Percentiles rank a stretch among this genome's conserved stretches.
Evolutionary conservation across 108 stramenopile species (phyloP).

Genomic region (Nitzschia sp.): DNA sequence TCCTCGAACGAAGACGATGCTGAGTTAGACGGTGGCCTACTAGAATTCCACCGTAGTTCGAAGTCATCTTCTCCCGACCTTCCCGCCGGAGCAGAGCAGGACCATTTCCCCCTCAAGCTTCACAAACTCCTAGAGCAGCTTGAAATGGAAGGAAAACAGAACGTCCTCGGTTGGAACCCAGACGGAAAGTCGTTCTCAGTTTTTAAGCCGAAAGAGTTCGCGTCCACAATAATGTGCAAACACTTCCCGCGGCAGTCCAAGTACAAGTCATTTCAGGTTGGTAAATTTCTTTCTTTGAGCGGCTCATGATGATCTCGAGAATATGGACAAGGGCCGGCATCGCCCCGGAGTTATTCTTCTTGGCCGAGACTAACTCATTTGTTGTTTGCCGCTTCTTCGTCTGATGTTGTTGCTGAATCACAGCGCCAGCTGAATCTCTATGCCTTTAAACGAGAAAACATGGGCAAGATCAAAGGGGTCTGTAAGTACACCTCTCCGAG

Average conservation of each 20-base stretch:
- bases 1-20: no score
- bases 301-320: neutral
- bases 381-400: no score
- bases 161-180: conserved; percentile 26
- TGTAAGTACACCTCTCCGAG: conserved; percentile 11
- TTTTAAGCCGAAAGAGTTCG: conserved; percentile 15
- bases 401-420: neutral
- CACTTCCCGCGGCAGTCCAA: conserved; percentile 22
- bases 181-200: conserved; percentile 22
- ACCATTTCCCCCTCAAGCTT: conserved; percentile 20
- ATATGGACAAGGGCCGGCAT: neutral
- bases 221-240: conserved; percentile 1
- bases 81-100: no score
- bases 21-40: no score
- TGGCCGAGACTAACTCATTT: no score
- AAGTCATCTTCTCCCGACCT: no score
- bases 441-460: conserved; percentile 3
- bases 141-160: conserved; percentile 6
- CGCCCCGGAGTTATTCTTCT: neutral
- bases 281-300: neutral
- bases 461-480: conserved; percentile 10
- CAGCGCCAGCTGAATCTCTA: conserved; percentile 25
- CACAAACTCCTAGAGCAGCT: conserved; percentile 19
- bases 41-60: no score
- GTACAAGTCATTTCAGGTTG: conserved; percentile 28